Evolutionary conservation across 1,284 basidiomycete genomes (phyloP).

Genomic region (Melanopsichium pennsylvanicum): DNA sequence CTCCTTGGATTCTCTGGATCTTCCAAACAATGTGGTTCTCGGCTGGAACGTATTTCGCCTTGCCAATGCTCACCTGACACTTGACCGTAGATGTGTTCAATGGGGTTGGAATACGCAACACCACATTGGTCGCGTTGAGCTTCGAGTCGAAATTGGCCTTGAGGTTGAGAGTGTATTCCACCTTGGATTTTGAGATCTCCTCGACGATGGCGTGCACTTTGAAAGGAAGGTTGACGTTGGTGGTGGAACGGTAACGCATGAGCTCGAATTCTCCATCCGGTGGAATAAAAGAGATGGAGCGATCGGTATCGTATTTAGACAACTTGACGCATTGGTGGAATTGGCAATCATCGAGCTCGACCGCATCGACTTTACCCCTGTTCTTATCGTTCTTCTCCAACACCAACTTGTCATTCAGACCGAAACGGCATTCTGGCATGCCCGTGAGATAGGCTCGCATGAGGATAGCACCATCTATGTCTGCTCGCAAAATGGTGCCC

Average conservation of each 20-base stretch:
- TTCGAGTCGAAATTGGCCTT: constrained; percentile 90
- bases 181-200: constrained; percentile 87
- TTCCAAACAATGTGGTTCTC: constrained; percentile 98
- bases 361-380: constrained; percentile 43
- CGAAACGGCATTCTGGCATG: constrained; percentile 97
- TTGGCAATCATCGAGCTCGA: constrained; percentile 92
- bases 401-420: constrained; percentile 95
- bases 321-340: constrained; percentile 98
- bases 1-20: constrained; percentile 92
- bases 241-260: constrained; percentile 95
- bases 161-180: constrained; percentile 88
- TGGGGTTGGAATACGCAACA: constrained; percentile 92
- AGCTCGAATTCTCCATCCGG: constrained; percentile 99
- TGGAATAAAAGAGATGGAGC: constrained; percentile 94
- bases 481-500: constrained; percentile 92
- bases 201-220: constrained; percentile 88
- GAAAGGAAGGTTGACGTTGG: constrained; percentile 93
- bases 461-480: constrained; percentile 95
- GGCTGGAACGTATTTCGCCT: constrained; percentile 94
- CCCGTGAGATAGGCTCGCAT: constrained; percentile 98
- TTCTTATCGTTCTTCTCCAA: constrained; percentile 77
- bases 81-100: constrained; percentile 90
- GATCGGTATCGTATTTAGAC: constrained; percentile 88
- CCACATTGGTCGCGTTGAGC: constrained; percentile 89
- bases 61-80: constrained; percentile 87